These are phyloP conservation scores for Paspalum vaginatum DNA, from an alignment of 176 grass and related monocot genomes.

Conservation along the genomic window DNA sequence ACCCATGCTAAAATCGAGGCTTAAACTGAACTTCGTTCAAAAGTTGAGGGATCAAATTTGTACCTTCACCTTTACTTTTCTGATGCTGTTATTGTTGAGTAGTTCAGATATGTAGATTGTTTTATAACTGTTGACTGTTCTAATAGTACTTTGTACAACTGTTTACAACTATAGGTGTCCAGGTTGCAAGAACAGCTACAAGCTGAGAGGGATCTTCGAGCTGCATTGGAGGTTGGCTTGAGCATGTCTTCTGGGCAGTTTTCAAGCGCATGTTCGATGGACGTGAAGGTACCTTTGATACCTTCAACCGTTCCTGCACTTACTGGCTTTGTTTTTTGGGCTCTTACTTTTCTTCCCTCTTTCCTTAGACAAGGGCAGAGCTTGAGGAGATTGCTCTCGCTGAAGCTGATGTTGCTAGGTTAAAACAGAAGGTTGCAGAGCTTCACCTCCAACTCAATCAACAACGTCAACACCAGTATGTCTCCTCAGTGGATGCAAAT, in stretches of 20 bases:
- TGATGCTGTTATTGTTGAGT: constrained; percentile 23
- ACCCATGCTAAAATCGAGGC: constrained; percentile 15
- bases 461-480: constrained; percentile 85
- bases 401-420: constrained; percentile 91
- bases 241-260: constrained; percentile 98
- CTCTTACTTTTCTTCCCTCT: constrained; percentile 37
- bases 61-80: constrained; percentile 7
- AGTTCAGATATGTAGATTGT: constrained; percentile 31
- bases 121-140: constrained; percentile 7
- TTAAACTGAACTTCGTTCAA: constrained; percentile 18
- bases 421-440: constrained; percentile 94
- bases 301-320: constrained; percentile 20
- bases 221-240: constrained; percentile 95
- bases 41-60: not conserved
- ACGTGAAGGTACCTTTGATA: constrained; percentile 79
- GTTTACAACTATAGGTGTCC: constrained; percentile 67
- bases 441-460: constrained; percentile 98
- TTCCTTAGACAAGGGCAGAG: constrained; percentile 84
- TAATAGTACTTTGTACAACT: constrained; percentile 28
- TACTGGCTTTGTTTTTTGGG: constrained; percentile 27
- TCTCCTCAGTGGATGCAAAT: constrained; percentile 52
- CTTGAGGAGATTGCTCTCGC: constrained; percentile 96
- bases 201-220: constrained; percentile 95
- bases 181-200: constrained; percentile 99
- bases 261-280: constrained; percentile 75